Conservation (phyloP, 1,284 basidiomycete genomes). For the Ceratobasidium sp. region DNA sequence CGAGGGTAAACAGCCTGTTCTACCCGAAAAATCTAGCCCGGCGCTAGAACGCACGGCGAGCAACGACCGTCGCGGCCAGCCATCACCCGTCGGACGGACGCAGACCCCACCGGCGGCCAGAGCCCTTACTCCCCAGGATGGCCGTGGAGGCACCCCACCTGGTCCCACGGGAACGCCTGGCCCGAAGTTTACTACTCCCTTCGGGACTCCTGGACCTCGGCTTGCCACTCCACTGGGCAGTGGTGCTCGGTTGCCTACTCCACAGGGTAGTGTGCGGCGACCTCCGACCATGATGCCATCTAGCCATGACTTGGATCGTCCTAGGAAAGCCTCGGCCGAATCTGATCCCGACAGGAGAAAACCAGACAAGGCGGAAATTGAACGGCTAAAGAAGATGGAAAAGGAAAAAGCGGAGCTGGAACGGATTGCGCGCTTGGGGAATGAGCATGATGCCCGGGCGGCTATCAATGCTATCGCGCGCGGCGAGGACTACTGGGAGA, state of each 20-base stretch:
- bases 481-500: slow-evolving; percentile 35
- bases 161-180: slow-evolving; percentile 11
- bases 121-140: slow-evolving; percentile 26
- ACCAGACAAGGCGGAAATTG: slow-evolving; percentile 20
- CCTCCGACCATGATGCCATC: slow-evolving; percentile 39
- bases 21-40: slow-evolving; percentile 6
- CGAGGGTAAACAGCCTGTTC: background rate
- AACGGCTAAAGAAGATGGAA: slow-evolving; percentile 37
- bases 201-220: slow-evolving; percentile 29
- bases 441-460: slow-evolving; percentile 31
- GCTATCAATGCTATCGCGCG: slow-evolving; percentile 36
- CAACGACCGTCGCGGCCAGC: slow-evolving; percentile 36
- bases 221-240: slow-evolving; percentile 14
- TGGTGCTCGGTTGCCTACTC: slow-evolving; percentile 16
- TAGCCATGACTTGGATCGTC: slow-evolving; percentile 15
- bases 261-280: slow-evolving; percentile 26
- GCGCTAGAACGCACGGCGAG: slow-evolving; percentile 31
- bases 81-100: slow-evolving; percentile 20
- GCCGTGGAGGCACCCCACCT: slow-evolving; percentile 18
- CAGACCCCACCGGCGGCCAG: slow-evolving; percentile 26
- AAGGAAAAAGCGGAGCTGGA: slow-evolving; percentile 34
- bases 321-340: slow-evolving; percentile 29
- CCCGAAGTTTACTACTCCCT: slow-evolving; percentile 21
- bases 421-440: slow-evolving; percentile 27
- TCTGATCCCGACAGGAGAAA: slow-evolving; percentile 24